phyloP scores from a whole-genome alignment of 768 basidiomycete genomes.

The Tephrocybe sp. region DNA sequence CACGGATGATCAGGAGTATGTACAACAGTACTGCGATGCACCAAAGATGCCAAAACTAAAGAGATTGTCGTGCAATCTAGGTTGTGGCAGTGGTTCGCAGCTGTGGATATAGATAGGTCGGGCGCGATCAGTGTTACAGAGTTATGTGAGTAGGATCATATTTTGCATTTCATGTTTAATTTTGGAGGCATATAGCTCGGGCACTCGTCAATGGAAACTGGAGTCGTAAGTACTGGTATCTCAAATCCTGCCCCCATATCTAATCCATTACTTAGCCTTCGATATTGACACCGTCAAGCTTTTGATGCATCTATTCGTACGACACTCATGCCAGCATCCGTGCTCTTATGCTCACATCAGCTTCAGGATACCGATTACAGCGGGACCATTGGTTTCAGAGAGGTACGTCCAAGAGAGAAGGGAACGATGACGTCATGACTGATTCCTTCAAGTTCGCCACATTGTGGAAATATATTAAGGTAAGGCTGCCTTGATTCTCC shows the following conservation, averaged over 20 bases:
- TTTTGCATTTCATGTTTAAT: background rate
- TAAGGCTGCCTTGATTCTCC: conserved; percentile 14
- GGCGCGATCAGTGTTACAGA: conserved; percentile 63
- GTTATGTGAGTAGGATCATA: conserved; percentile 49
- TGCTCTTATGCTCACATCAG: background rate
- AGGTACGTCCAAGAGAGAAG: conserved; percentile 38
- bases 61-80: conserved; percentile 30
- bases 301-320: conserved; percentile 77
- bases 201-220: conserved; percentile 64
- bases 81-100: conserved; percentile 69
- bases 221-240: conserved; percentile 52
- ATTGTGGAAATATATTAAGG: conserved; percentile 82
- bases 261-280: conserved; percentile 48
- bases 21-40: conserved; percentile 4
- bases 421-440: conserved; percentile 13
- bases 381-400: conserved; percentile 78
- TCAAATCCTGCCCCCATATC: background rate
- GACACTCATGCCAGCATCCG: conserved; percentile 17
- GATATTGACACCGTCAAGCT: conserved; percentile 86
- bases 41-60: background rate
- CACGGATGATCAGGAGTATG: conserved; percentile 70
- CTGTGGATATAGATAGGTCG: conserved; percentile 70
- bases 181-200: conserved; percentile 30
- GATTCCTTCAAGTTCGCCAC: conserved; percentile 54
- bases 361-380: conserved; percentile 64